phyloP scores from a whole-genome alignment of 129 eudicot genomes.

The Ambrosia trifida region DNA sequence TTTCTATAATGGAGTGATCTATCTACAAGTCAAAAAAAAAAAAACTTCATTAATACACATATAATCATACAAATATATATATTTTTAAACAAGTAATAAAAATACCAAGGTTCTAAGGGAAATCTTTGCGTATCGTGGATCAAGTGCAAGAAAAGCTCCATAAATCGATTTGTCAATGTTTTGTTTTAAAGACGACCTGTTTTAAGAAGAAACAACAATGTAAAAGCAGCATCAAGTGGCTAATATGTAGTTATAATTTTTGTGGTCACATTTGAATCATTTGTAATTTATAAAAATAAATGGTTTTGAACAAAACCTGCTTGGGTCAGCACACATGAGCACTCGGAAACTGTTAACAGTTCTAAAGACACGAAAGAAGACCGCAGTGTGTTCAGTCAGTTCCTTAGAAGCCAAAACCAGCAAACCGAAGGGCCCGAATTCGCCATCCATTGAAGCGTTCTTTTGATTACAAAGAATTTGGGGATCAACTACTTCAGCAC shows the following conservation, averaged over 20 bases:
- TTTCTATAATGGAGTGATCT: constrained; percentile 59
- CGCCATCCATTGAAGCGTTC: constrained; percentile 41
- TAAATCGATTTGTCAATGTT: constrained; percentile 43
- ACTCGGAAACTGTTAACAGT: constrained; percentile 22
- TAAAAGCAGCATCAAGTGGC: neutral
- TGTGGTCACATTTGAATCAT: neutral
- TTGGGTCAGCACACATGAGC: constrained; percentile 44
- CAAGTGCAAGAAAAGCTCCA: constrained; percentile 48
- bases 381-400: constrained; percentile 42
- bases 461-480: constrained; percentile 44
- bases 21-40: constrained; percentile 35
- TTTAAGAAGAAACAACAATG: neutral
- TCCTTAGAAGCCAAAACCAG: constrained; percentile 42
- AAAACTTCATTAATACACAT: neutral
- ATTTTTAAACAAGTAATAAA: neutral
- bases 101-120: constrained; percentile 49
- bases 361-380: constrained; percentile 39
- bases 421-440: constrained; percentile 53
- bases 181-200: constrained; percentile 55
- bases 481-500: constrained; percentile 40
- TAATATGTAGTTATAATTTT: neutral
- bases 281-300: constrained; percentile 24
- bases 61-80: neutral
- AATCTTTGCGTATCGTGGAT: constrained; percentile 43
- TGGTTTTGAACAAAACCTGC: constrained; percentile 41